Evolutionary conservation across 1,284 basidiomycete species (phyloP), one percentile per base, ranked within the genome.

Genomic region (Trichosporon sp.): DNA sequence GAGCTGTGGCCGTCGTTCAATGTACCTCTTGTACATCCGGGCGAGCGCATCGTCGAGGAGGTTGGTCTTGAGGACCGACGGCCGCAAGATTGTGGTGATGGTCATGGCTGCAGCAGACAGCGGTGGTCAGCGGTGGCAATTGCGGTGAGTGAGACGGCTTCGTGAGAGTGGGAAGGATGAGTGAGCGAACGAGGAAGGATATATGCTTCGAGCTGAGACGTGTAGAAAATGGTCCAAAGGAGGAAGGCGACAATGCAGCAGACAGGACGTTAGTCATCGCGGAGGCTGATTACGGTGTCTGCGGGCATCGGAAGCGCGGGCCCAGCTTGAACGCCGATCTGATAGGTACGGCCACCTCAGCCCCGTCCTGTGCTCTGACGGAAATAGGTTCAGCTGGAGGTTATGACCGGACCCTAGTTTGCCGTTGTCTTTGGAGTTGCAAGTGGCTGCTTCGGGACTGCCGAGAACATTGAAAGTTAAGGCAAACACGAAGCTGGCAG

Each of bases 301-400:
- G 48, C 48, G 48, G 40, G 11, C 48, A 51, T 51, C 48, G 48
- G 43, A 14, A 14, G 48, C 6, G n/a, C 48, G n/a, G 5, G 48
- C 4, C n/a, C 26, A 51, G 48, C 48, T 51, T 19, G 48, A 51
- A 51, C 19, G 48, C 48, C 48, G 48, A 51, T 51, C 48, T 51
- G 48, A 51, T 51, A 46, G 43, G 43, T n/a, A 51, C n/a, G 48
- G 48, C n/a, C 19, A 12, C 12, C 40, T 43, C 10, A 14, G 11
- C 40, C 40, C 40, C 40, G 40, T 43, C 11, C 40, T 43, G 48
- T 4, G 48, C 48, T 51, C 48, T n/a, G 48, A 21, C 48, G 48
- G 48, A 51, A 51, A 38, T 38, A 10, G 10, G 7, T 38, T 6
- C 10, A 38, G 26, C 26, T 26, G 26, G 26, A 26, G 26, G 26